A percentile compares a stretch with the other conserved stretches of the same genome.
Conservation (phyloP, 345 rosid species). For the Linum trigynum region DNA sequence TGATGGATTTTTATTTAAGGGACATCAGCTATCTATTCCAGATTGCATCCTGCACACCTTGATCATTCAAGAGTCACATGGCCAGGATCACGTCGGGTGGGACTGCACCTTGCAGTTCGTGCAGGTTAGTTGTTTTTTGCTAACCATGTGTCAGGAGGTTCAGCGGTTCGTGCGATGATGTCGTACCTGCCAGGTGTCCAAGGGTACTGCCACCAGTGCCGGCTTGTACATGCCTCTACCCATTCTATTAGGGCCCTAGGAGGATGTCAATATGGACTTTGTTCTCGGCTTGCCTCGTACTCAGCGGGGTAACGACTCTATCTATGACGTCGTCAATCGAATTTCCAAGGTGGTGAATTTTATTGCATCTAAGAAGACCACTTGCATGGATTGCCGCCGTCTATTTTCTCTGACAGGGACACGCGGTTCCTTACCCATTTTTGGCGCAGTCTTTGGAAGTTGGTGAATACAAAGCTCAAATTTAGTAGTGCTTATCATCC, state of each 20-base stretch:
- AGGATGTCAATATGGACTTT: no score
- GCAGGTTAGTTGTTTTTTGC: neutral
- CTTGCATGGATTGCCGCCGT: neutral
- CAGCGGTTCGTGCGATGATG: neutral
- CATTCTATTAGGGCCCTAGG: no score
- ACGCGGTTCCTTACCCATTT: neutral
- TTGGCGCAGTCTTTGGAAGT: neutral
- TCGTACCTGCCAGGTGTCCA: neutral
- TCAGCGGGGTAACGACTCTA: no score
- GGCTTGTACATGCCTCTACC: neutral
- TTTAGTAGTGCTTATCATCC: no score
- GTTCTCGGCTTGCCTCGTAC: no score
- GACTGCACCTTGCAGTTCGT: slow-evolving; percentile 1
- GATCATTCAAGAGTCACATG: neutral
- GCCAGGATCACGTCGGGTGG: neutral
- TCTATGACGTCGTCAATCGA: neutral
- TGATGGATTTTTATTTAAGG: neutral
- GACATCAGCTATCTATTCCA: neutral
- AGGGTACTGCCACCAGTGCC: neutral
- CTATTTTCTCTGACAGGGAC: neutral
- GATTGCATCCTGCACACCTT: neutral
- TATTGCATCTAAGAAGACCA: slow-evolving; percentile 4
- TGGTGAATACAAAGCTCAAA: neutral
- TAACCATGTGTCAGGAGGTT: neutral
- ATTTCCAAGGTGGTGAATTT: slow-evolving; percentile 7